Evolutionary conservation across 176 grass and related monocot species (phyloP).

Genomic region (Zea luxurians): DNA sequence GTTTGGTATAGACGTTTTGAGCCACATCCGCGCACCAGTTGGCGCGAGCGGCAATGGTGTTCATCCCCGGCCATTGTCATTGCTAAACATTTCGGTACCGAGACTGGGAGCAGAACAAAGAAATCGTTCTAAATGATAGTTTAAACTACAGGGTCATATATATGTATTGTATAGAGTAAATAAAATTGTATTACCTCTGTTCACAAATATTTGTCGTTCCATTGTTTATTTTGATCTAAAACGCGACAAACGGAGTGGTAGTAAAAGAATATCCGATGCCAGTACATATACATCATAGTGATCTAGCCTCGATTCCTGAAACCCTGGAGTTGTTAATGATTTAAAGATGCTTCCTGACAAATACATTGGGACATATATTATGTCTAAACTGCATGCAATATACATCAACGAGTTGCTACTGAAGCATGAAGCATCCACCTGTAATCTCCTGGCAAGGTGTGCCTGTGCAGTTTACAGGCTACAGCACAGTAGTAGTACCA

Average conservation of each 20-base stretch:
- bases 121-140: background rate
- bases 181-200: background rate
- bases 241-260: background rate
- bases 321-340: background rate
- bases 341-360: slow-evolving; percentile 4
- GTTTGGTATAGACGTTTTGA: slow-evolving; percentile 18
- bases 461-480: background rate
- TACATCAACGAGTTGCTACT: background rate
- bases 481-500: background rate
- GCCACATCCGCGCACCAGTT: background rate
- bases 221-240: too few species aligned
- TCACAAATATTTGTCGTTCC: too few species aligned
- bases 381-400: background rate
- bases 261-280: background rate
- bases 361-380: background rate
- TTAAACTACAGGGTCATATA: background rate
- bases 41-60: background rate
- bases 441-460: background rate
- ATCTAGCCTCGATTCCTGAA: background rate
- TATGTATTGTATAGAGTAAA: background rate
- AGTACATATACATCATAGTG: background rate
- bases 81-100: too few species aligned
- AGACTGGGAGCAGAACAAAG: background rate
- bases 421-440: background rate
- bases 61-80: too few species aligned